Evolutionary conservation across 768 basidiomycete species (phyloP), one percentile per base, ranked within the genome.

Genomic region (Sutorius australiensis): DNA sequence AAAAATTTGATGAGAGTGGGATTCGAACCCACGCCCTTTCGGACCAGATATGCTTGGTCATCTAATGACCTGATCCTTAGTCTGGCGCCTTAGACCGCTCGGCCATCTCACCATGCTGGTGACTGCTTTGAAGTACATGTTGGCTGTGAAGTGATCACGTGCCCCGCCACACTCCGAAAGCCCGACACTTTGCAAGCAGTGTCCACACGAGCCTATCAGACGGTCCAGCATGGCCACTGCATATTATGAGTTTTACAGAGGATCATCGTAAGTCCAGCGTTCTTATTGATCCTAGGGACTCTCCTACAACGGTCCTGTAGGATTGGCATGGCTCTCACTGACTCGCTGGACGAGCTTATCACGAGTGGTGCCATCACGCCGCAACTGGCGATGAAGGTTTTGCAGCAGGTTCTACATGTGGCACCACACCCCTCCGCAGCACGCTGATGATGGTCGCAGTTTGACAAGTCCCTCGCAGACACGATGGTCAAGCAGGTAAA

Each of bases 331-430:
- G 93, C 95, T 48, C 79, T 99, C 47, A 95, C 95, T 13, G 97
- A 99, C 76, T 94, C 95, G 59, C 83, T 99, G 62, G 97, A 99
- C 74, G 95, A 98, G 74, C 82, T 99, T 60, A 98, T 99, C 63
- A 95, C 94, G 42, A 89, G 88, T 65, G 95, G 95, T 2, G 85
- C 91, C 46, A 99, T 99, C 64, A 95, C 94, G 17, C 95, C 95
- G 12, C 95, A 98, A 74, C 72, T 98, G 61, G 97, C 95, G n/a
- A 92, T 98, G 87, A 92, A 95, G 72, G 92, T 97, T n/a, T 73
- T 98, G 53, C 87, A 89, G 67, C 95, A 98, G 90, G 95, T 97
- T 61, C 57, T 51, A n/a, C 54, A 47, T 47, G 49, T 50, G 67
- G 64, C 31, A 51, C 47, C 37, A 50, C 24, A 43, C 46, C 16